Base-by-base conservation (phyloP, 2,329 filamentous ascomycete species). In the Cryphonectria japonica region DNA sequence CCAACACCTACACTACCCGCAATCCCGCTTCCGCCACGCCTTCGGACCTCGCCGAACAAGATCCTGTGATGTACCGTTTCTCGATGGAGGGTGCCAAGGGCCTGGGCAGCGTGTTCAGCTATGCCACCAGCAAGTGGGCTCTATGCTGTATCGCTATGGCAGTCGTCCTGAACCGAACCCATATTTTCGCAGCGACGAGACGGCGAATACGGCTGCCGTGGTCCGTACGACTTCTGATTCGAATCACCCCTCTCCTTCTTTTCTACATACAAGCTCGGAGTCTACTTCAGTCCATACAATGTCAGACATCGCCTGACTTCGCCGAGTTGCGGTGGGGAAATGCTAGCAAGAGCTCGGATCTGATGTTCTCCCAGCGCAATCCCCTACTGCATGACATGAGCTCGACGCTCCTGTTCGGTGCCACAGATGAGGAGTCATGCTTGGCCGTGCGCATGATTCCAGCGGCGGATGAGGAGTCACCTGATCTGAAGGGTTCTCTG, bases 41-140 rank as follows among this genome's bases (percentile, higher is more conserved):
- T 29, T 83, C 84, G 60, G 79, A 82, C n/a, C 79, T 82, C 34
- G 78, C 81, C 41, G 81, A 83, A 54, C 80, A 83, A 64, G 82
- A 84, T 70, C 79, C 81, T 34, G 76, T 78, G 46, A 79, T 81
- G 69, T 84, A 85, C 8, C 83, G 83, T 43, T 84, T 91, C 73
- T 86, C 88, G 7, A 79, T 89, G 74, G 89, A 91, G 75, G 83
- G 88, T 34, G 83, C 86, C 1, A 89, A 91, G 78, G 94, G 92
- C 60, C 85, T 98, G 60, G 93, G 93, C 61, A 94, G 93, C 73
- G 89, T 98, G 71, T 95, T 98, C 81, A 92, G 90, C 76, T 99
- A 98, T 81, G 86, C 94, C 60, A 97, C 93, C 1, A 97, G 93
- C 80, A 92, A 92, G 80, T 98, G 96, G 96, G 95, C 95, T 0